Percentiles rank a stretch among this genome's conserved stretches.
Evolutionary conservation across 371 early-diverging fungal genomes (phyloP).

Genomic region (Globomyces sp.): DNA sequence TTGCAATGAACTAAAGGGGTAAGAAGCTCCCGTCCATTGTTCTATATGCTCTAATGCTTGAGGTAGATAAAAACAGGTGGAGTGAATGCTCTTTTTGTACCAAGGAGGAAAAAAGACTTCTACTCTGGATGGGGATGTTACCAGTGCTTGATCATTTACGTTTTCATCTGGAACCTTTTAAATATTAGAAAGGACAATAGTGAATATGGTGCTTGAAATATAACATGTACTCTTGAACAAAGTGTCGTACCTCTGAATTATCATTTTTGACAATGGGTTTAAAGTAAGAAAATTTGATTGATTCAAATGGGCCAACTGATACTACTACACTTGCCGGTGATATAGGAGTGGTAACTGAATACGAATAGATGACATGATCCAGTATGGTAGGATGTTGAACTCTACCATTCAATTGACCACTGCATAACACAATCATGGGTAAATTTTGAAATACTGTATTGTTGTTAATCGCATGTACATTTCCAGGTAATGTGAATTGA

Average conservation of each 20-base stretch:
- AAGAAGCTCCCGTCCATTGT: slow-evolving; percentile 77
- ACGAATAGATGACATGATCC: slow-evolving; percentile 10
- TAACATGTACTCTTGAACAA: no score
- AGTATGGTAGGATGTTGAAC: background rate
- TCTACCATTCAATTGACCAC: slow-evolving; percentile 7
- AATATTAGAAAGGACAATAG: background rate
- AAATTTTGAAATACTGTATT: no score
- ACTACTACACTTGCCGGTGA: slow-evolving; percentile 13
- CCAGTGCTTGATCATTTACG: background rate
- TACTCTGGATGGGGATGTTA: slow-evolving; percentile 7
- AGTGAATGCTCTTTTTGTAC: slow-evolving; percentile 12
- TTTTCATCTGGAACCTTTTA: background rate
- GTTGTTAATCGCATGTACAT: no score
- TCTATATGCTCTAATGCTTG: slow-evolving; percentile 80
- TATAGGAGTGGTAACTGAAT: slow-evolving; percentile 9
- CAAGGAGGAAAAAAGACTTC: slow-evolving; percentile 7
- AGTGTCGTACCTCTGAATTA: background rate
- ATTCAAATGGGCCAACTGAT: slow-evolving; percentile 13
- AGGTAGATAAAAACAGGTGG: slow-evolving; percentile 7
- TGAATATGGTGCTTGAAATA: no score
- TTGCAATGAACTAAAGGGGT: slow-evolving; percentile 82
- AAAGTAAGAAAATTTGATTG: slow-evolving; percentile 6
- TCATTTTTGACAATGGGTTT: slow-evolving; percentile 8
- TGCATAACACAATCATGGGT: slow-evolving; percentile 2
- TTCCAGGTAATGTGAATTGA: slow-evolving; percentile 2